phyloP scores from a whole-genome alignment of 192 early-diverging fungal genomes.

The Entomortierella lignicola region DNA sequence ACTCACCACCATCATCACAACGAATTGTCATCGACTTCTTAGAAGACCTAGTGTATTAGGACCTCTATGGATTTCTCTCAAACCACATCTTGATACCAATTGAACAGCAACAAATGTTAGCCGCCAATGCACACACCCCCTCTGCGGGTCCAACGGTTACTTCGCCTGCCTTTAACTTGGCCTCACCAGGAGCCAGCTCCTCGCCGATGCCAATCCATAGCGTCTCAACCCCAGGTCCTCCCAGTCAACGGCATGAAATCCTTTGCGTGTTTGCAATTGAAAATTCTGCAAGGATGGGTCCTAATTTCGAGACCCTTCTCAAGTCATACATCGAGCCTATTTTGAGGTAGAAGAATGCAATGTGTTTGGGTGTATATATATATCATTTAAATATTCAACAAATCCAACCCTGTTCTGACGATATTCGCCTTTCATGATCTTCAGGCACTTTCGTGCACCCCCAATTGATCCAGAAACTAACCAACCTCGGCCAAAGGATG shows the following conservation, averaged over 20 bases:
- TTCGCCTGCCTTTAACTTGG: conserved; percentile 35
- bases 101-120: conserved; percentile 22
- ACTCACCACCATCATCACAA: neutral
- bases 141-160: conserved; percentile 27
- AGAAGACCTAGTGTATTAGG: no score
- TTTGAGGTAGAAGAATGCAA: conserved; percentile 52
- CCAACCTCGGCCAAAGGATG: conserved; percentile 61
- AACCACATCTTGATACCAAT: neutral
- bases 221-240: conserved; percentile 44
- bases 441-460: conserved; percentile 64
- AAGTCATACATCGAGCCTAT: conserved; percentile 67
- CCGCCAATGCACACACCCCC: conserved; percentile 38
- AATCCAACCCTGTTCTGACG: neutral
- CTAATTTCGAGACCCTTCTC: conserved; percentile 57
- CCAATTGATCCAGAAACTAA: conserved; percentile 61
- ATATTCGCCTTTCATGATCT: neutral
- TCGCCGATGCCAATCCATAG: conserved; percentile 51
- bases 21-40: no score
- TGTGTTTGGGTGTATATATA: no score
- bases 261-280: conserved; percentile 68
- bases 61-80: no score
- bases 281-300: conserved; percentile 62
- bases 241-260: conserved; percentile 61
- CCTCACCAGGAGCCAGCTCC: conserved; percentile 41
- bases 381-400: no score